phyloP scores from a whole-genome alignment of 768 basidiomycete genomes.

The Collybia sp. region DNA sequence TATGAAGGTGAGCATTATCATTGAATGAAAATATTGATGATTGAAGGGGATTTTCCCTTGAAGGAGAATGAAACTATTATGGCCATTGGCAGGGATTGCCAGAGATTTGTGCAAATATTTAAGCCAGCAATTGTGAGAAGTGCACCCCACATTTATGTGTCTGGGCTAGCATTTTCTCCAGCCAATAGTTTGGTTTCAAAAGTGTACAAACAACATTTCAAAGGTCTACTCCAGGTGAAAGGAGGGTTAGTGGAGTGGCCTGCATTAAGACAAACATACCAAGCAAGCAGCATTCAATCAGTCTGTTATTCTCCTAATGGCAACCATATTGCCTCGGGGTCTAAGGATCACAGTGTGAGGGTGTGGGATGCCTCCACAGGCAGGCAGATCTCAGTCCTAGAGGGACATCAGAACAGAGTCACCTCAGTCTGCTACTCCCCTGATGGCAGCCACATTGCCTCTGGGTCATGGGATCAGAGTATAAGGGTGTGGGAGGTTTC shows the following conservation, averaged over 20 bases:
- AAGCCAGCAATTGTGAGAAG: conserved; percentile 8
- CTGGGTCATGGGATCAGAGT: background rate
- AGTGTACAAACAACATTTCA: background rate
- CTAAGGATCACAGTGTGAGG: background rate
- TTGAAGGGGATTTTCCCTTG: background rate
- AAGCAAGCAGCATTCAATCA: background rate
- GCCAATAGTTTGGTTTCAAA: background rate
- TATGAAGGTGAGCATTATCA: background rate
- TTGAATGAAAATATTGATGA: background rate
- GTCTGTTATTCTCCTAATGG: background rate
- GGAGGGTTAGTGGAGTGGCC: background rate
- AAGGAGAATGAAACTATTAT: background rate
- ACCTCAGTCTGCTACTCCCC: background rate
- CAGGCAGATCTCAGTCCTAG: background rate
- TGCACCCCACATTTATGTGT: conserved; percentile 20
- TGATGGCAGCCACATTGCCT: background rate
- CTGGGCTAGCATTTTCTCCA: conserved; percentile 18
- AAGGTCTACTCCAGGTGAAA: conserved; percentile 3
- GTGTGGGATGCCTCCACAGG: background rate
- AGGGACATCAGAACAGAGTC: background rate
- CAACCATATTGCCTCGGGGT: background rate
- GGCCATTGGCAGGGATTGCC: conserved; percentile 2
- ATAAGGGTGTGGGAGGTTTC: background rate
- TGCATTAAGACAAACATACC: background rate
- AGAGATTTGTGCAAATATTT: conserved; percentile 10